Evolutionary conservation across 139 green algal genomes (phyloP), one percentile per base, ranked within the genome.

Genomic region (Chlamydomonas sphaeroides): DNA sequence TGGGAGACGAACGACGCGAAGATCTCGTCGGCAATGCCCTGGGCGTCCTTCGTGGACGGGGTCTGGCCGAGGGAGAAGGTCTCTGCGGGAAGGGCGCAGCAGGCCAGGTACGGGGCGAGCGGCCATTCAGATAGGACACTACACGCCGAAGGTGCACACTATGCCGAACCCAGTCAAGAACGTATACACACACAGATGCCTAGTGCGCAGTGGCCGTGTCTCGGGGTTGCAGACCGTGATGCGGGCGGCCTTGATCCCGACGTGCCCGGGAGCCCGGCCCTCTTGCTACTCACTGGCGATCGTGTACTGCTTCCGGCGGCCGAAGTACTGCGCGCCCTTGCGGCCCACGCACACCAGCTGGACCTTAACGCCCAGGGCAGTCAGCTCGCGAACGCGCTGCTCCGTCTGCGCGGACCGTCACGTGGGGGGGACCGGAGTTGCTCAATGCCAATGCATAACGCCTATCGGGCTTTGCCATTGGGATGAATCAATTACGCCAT

Each of bases 21-120:
- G 84, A 99, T 94, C 90, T 97, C 92, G 84, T 99, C 97, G 28
- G 97, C 95, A 51, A 99, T 95, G 62, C 90, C 96, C 93, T 99
- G 96, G 14, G 97, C 95, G 88, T 99, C 97, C 90, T 98, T 97
- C 62, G 95, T 98, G 73, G 96, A 97, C 79, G 97, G 97, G 32
- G 89, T 79, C 67, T 94, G 84, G 68, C 97, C 96, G 71, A 98
- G 86, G 62, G 92, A 89, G 79, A 98, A 98, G 45, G 57, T 61
- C 81, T 93, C 90, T 95, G 92, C 87, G 33, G 48, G 51, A 33
- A 45, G 49, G 20, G 32, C 42, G 49, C 23, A 11, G 11, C 32
- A 33, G 33, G 15, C n/a, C 21, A 5, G 25, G 25, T 61, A n/a
- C n/a, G n/a, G n/a, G n/a, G n/a, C n/a, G n/a, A 56, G 17, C n/a